Evolutionary conservation across 1,284 basidiomycete species (phyloP).

Genomic region (Irpex rosettiformis): DNA sequence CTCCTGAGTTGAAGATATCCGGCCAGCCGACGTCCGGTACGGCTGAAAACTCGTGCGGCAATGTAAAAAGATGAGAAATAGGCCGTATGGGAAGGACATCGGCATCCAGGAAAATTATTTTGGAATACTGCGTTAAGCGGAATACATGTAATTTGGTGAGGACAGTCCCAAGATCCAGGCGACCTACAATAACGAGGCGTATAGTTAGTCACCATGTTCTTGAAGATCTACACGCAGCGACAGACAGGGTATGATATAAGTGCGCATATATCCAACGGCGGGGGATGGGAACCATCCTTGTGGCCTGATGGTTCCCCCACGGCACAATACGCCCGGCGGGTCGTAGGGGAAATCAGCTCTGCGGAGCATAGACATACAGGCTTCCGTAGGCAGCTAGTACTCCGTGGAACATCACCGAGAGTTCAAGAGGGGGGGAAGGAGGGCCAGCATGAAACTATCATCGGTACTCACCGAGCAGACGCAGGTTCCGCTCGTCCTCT

Average conservation of each 20-base stretch:
- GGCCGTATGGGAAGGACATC: constrained; percentile 90
- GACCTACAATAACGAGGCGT: constrained; percentile 50
- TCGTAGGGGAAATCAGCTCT: too few relatives aligned
- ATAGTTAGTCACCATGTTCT: constrained; percentile 4
- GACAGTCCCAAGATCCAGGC: constrained; percentile 87
- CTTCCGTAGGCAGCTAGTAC: neutral
- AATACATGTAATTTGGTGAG: constrained; percentile 96
- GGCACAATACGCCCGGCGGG: neutral
- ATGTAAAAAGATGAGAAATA: constrained; percentile 82
- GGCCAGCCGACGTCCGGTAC: constrained; percentile 98
- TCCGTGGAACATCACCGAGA: neutral
- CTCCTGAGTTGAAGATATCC: constrained; percentile 97
- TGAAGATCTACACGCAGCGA: neutral
- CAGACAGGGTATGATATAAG: neutral
- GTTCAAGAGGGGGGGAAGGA: neutral
- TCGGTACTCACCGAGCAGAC: constrained; percentile 74
- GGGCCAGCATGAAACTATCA: constrained; percentile 18
- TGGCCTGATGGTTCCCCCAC: constrained; percentile 6
- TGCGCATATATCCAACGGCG: neutral
- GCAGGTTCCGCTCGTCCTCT: constrained; percentile 60
- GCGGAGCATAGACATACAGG: neutral
- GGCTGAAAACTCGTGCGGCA: constrained; percentile 79
- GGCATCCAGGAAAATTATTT: constrained; percentile 94
- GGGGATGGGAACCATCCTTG: neutral
- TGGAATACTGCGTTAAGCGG: constrained; percentile 83